Percentiles rank a stretch among this genome's conserved stretches.
Conservation (phyloP, 1,284 basidiomycete genomes). For the Naganishia sp. region DNA sequence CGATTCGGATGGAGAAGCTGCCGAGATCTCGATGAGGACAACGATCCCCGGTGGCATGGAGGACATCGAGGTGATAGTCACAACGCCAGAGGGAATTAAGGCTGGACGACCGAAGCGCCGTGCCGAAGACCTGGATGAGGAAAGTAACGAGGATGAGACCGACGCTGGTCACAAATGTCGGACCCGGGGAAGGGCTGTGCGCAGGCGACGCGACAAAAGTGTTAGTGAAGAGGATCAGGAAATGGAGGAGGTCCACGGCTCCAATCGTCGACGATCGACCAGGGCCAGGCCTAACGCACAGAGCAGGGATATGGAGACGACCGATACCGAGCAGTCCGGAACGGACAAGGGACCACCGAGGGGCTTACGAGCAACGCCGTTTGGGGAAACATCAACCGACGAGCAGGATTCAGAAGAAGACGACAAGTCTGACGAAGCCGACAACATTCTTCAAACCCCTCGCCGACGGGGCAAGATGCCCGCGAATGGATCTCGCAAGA, state of each 20-base stretch:
- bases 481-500: not conserved
- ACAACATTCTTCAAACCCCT: not conserved
- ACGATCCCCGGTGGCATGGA: constrained; percentile 9
- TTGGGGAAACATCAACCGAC: not conserved
- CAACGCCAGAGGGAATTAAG: not conserved
- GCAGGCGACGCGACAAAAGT: not conserved
- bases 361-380: not conserved
- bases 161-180: not conserved
- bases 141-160: not conserved
- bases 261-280: not conserved
- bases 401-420: constrained; percentile 5
- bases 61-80: constrained; percentile 2
- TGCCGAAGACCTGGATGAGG: not conserved
- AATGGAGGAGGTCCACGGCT: not conserved
- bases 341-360: not conserved
- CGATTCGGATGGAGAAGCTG: not conserved
- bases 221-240: not conserved
- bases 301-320: not conserved
- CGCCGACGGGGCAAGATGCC: not conserved
- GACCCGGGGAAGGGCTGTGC: not conserved
- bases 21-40: not conserved
- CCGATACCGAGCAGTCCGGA: not conserved
- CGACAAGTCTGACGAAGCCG: not conserved
- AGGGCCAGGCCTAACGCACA: not conserved
- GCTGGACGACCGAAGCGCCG: constrained; percentile 5